phyloP scores from a whole-genome alignment of 140 eudicot genomes.

The Stevia rebaudiana region DNA sequence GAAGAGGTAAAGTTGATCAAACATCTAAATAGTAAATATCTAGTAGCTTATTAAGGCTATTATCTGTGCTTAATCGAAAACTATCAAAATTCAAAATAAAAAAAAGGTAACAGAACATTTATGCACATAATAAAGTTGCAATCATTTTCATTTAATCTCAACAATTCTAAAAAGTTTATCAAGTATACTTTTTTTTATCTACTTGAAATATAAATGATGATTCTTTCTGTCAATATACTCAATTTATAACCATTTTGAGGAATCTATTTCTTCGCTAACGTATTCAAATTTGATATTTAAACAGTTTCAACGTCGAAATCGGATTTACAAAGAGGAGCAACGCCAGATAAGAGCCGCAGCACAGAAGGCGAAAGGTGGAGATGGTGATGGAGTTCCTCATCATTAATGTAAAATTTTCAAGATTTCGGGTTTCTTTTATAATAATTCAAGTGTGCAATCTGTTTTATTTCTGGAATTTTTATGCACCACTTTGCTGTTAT shows the following conservation, averaged over 20 bases:
- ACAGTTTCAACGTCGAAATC: constrained; percentile 89
- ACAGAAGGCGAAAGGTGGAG: constrained; percentile 62
- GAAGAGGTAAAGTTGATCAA: not conserved
- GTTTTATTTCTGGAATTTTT: constrained; percentile 19
- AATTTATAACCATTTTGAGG: not conserved
- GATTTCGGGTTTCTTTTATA: constrained; percentile 28
- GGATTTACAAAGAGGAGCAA: constrained; percentile 93
- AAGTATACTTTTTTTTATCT: not conserved
- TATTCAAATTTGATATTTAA: not conserved
- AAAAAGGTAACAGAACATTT: not conserved
- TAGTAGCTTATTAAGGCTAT: not conserved
- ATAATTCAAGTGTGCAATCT: constrained; percentile 44
- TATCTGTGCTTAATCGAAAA: not conserved
- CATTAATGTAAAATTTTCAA: constrained; percentile 31
- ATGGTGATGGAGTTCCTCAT: constrained; percentile 51
- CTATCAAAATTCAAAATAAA: not conserved
- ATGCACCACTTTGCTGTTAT: constrained; percentile 33
- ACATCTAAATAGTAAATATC: too few relatives aligned
- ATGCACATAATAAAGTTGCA: not conserved
- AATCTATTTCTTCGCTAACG: not conserved
- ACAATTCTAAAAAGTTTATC: not conserved
- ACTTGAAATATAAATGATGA: not conserved
- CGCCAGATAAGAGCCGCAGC: constrained; percentile 92
- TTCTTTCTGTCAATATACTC: not conserved
- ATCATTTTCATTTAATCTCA: not conserved